A percentile compares a stretch with the other conserved stretches of the same genome.
These are phyloP conservation scores for Dendrobium chrysotoxum DNA, from an alignment of 106 monocot genomes.

Conservation along the genomic window DNA sequence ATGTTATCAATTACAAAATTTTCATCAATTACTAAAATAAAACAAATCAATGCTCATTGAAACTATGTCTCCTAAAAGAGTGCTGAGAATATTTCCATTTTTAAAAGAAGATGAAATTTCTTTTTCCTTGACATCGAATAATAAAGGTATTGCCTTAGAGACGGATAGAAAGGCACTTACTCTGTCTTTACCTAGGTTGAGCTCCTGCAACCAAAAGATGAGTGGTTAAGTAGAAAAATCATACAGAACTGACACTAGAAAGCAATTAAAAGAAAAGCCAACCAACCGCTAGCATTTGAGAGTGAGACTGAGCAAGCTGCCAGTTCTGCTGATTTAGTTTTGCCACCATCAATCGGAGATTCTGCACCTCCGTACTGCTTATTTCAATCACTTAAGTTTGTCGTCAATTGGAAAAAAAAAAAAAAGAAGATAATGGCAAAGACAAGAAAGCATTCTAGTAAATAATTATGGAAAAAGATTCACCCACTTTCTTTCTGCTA, in stretches of 20 bases:
- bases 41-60: not conserved
- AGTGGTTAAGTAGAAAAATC: not conserved
- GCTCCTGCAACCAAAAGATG: conserved; percentile 30
- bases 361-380: conserved; percentile 46
- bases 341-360: conserved; percentile 29
- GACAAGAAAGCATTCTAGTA: not conserved
- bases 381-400: conserved; percentile 44
- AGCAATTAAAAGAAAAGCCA: not conserved
- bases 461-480: conserved; percentile 4
- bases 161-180: conserved; percentile 12
- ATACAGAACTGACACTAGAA: not conserved
- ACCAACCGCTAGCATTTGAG: conserved; percentile 56
- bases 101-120: not conserved
- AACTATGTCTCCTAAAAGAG: not conserved
- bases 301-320: conserved; percentile 58
- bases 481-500: conserved; percentile 50
- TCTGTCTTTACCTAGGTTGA: conserved; percentile 47
- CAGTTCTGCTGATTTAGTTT: conserved; percentile 47
- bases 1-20: not conserved
- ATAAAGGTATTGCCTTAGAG: not conserved
- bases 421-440: conserved; percentile 2
- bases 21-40: not conserved
- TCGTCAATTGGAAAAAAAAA: conserved; percentile 6
- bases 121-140: not conserved
- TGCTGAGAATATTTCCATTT: not conserved